Base-by-base conservation (phyloP, 2,329 filamentous ascomycete genomes). In the Whalleya microplaca region DNA sequence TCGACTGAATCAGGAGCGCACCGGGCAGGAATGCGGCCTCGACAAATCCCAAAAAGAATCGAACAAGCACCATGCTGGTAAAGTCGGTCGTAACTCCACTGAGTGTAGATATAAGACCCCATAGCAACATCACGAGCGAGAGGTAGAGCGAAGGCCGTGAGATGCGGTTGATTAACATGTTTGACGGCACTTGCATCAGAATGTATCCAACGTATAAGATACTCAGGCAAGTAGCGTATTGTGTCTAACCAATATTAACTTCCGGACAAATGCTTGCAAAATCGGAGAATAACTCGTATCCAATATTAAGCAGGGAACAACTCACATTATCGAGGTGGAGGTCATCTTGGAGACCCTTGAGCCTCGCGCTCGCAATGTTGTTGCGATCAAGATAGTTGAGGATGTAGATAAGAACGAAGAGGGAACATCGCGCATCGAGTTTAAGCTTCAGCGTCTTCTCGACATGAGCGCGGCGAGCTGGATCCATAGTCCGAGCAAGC, bases 321-420 rank as follows among this genome's bases (percentile, higher is more conserved):
- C 58, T 23, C 59, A 63, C 55, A 44, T 58, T 50, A 9, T 59
- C 55, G 47, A 20, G 89, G 20, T 55, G 53, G 21, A 63, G 73
- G 49, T 90, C 87, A 8, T 77, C 76, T 54, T 88, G 82, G 19
- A 91, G 75, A 5, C 87, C 86, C 67, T 85, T 84, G 50, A 90
- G 77, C 20, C 84, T 80, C 1, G 88, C 88, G 1, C 86, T 81
- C 2, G 86, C 86, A 60, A 90, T 88, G 71, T 89, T 88, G 69
- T 88, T 88, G 37, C 85, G 77, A 65, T 88, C 85, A 27, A 86
- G 77, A 71, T 90, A 92, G 73, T 92, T 91, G 73, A 89, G 79
- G 69, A 92, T 90, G 67, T 91, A 92, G 76, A 92, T 89, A 62
- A 91, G 71, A 46, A 92, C 84, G 55, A 92, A 83, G 64, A 89